Base-by-base conservation (phyloP, 2,329 filamentous ascomycete species). In the Diaporthe sp. region DNA sequence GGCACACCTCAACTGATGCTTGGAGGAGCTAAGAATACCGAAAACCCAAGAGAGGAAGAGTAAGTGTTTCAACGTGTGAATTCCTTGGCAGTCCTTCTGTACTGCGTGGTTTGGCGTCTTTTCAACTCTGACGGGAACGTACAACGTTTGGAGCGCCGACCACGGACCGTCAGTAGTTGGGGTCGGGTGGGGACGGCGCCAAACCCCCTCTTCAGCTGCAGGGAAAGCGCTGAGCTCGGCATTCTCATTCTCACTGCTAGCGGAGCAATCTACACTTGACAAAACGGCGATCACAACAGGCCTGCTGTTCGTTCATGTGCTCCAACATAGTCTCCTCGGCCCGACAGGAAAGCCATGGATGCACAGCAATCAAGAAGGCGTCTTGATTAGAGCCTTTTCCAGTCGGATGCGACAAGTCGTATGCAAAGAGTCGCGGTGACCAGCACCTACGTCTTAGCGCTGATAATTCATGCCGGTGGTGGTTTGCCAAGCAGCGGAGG, bases 201-300 rank as follows among this genome's bases (percentile, higher is more conserved):
- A 42, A 55, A 70, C 65, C 65, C 57, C 65, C 65, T 70, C 65
- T 42, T 37, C n/a, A 42, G 34, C 49, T 70, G 65, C 65, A 42
- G 49, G 31, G 22, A 13, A 12, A 39, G 28, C 37, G 46, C 46
- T 53, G 44, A 28, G 65, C 65, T 22, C 46, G 65, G 65, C 46
- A 55, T 28, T 39, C 31, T 53, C 10, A 22, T 25, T 39, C 15
- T 31, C 7, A 4, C 17, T 44, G 46, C 31, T 28, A 28, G 65
- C 65, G 65, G 65, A 42, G 15, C 34, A 55, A 9, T 42, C 34
- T 42, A 15, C 4, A 4, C 34, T 70, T 55, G 65, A n/a, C 46
- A 9, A 39, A 25, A 37, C n/a, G 25, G 46, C 62, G 25, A 13
- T 34, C 19, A 22, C 12, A 31, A 25, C 4, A 34, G 2, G 6